A percentile compares a stretch with the other conserved stretches of the same genome.
phyloP scores from a whole-genome alignment of 257 asterid species.

The Nicotiana benthamiana region DNA sequence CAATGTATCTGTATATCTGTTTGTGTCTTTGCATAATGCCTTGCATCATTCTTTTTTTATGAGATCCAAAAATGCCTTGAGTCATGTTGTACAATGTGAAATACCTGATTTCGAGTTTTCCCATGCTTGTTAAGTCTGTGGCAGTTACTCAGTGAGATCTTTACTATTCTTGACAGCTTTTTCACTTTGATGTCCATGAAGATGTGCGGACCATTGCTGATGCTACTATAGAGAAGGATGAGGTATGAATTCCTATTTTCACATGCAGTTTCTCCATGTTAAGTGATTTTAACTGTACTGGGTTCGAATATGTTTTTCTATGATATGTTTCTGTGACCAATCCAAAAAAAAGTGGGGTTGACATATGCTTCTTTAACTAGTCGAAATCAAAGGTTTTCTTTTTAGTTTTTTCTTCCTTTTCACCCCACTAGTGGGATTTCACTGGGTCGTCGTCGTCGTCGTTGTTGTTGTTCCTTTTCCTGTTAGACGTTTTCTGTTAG shows the following conservation, averaged over 20 bases:
- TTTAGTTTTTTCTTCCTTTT: background rate
- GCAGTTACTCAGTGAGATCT: background rate
- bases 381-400: background rate
- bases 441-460: too few species aligned
- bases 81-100: background rate
- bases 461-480: background rate
- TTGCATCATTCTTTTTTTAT: background rate
- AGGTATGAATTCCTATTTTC: conserved; percentile 39
- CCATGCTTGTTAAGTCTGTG: background rate
- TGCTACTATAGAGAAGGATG: conserved; percentile 96
- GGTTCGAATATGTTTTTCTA: background rate
- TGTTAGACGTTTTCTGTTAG: background rate
- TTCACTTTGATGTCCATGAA: conserved; percentile 98
- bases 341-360: background rate
- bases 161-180: conserved; percentile 46
- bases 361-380: background rate
- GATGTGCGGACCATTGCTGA: conserved; percentile 96
- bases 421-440: too few species aligned
- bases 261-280: background rate
- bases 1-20: background rate
- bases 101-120: background rate
- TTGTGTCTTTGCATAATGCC: background rate
- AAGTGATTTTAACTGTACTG: background rate
- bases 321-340: background rate
- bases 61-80: too few species aligned